Percentiles rank a stretch among this genome's conserved stretches.
These are phyloP conservation scores for Fusarium agapanthi DNA, from an alignment of 2,329 filamentous ascomycete species.

Conservation along the genomic window DNA sequence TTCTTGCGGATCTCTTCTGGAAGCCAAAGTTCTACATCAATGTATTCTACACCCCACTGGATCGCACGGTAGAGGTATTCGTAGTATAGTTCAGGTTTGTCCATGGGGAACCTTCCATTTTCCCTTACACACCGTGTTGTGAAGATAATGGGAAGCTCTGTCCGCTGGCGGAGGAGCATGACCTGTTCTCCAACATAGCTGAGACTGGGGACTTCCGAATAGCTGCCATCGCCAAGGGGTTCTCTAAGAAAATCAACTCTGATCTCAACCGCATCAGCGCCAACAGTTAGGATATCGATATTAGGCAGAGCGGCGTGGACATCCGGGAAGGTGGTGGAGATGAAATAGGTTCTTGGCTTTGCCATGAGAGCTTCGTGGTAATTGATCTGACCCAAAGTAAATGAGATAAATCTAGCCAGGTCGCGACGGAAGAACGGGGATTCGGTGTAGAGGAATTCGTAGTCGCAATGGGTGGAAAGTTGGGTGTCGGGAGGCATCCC, in stretches of 20 bases:
- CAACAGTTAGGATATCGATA: conserved; percentile 86
- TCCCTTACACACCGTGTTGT: conserved; percentile 84
- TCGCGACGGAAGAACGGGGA: conserved; percentile 77
- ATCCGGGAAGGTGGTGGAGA: conserved; percentile 89
- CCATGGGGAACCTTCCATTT: conserved; percentile 87
- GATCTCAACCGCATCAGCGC: conserved; percentile 85
- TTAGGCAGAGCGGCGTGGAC: conserved; percentile 84
- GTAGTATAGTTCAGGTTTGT: conserved; percentile 77
- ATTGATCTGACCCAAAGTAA: conserved; percentile 80
- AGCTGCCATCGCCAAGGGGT: conserved; percentile 68
- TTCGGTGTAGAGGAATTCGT: conserved; percentile 85
- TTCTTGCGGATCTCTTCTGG: conserved; percentile 76
- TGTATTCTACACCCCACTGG: conserved; percentile 89
- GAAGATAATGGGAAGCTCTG: conserved; percentile 89
- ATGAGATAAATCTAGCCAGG: conserved; percentile 79
- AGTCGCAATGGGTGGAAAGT: conserved; percentile 77
- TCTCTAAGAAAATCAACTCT: conserved; percentile 84
- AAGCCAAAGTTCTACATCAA: conserved; percentile 89
- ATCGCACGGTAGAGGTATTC: conserved; percentile 84
- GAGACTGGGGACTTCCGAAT: conserved; percentile 75
- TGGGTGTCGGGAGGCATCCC: conserved; percentile 73
- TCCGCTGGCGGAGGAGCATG: conserved; percentile 83
- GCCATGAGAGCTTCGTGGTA: conserved; percentile 80
- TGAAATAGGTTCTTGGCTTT: conserved; percentile 82
- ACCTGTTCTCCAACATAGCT: conserved; percentile 88